Conservation (phyloP, 495 filamentous ascomycete species). For the Oleoguttula mirabilis region DNA sequence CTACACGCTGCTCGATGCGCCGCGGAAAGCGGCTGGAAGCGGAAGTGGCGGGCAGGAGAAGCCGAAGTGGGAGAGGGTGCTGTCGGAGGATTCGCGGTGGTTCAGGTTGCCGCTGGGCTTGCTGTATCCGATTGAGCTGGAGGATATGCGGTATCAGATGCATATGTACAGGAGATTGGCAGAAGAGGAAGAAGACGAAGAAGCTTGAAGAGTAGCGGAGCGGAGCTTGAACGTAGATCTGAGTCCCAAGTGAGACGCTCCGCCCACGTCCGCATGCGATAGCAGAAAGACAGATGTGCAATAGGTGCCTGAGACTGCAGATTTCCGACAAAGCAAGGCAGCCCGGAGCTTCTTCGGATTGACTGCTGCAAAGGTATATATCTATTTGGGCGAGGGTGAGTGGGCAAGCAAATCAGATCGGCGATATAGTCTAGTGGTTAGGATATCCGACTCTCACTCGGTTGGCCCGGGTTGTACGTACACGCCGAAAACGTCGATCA, state of each 20-base stretch:
- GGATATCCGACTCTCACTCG: conserved; percentile 1
- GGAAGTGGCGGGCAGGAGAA: not conserved
- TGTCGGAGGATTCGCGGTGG: conserved; percentile 67
- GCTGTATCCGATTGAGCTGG: conserved; percentile 70
- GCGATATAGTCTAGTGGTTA: conserved; percentile 1
- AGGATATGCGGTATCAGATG: conserved; percentile 91
- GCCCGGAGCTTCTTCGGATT: not conserved
- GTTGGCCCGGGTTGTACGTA: no score
- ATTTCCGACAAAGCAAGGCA: not conserved
- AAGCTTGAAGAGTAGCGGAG: no score
- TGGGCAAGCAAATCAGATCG: not conserved
- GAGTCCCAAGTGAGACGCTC: no score
- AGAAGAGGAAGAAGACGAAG: not conserved
- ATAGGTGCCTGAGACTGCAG: not conserved
- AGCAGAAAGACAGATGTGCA: not conserved
- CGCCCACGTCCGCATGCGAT: not conserved
- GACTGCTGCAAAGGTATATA: not conserved
- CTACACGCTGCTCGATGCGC: conserved; percentile 53
- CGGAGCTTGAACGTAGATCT: no score
- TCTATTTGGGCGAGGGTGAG: not conserved
- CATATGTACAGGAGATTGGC: conserved; percentile 49
- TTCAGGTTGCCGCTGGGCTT: conserved; percentile 59
- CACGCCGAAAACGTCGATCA: no score
- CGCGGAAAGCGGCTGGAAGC: conserved; percentile 11
- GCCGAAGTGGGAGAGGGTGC: conserved; percentile 55